Evolutionary conservation across 2,329 filamentous ascomycete species (phyloP), one percentile per base, ranked within the genome.

Genomic region (Cordyceps fumosorosea): DNA sequence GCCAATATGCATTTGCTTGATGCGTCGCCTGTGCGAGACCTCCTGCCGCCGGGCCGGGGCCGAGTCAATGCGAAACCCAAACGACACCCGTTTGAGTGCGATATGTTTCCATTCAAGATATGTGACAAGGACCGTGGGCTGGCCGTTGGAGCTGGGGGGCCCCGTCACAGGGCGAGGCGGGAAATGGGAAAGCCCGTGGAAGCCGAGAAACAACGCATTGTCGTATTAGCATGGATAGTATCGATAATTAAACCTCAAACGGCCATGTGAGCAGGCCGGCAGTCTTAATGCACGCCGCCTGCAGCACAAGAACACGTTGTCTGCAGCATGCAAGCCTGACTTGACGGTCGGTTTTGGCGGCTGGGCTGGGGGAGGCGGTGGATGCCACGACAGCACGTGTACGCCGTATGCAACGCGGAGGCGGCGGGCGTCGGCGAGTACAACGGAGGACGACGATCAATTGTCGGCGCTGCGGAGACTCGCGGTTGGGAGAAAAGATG

Each of bases 361-460:
- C 51, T 26, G 22, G 32, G 34, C 32, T 37, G 51, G 32, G 51
- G 53, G 53, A 56, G 42, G 54, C 54, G 42, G 54, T 47, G 54
- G 47, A 56, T 56, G 54, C 34, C 54, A 47, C 34, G 37, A 45
- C 53, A 44, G 14, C 54, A 56, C 54, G 54, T 56, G 54, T 47
- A 11, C 20, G 32, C 11, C 37, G 32, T 32, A 54, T 54, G 51
- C 34, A 24, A 26, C 32, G 34, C 51, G 32, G 32, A 20, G 26
- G 51, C 44, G 44, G 44, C n/a, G 44, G 18, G 51, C 44, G 44
- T 4, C n/a, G 44, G 20, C 44, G n/a, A 47, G 44, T 20, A 44
- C 42, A 20, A 44, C 44, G 44, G 10, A 3, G 32, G 51, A 22
- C 51, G 20, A 54, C 34, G 51, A 54, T 54, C 50, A 32, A n/a